Percentiles rank a stretch among this genome's conserved stretches.
Conservation (phyloP, 1,139 yeast genomes). For the Eremothecium gossypii region DNA sequence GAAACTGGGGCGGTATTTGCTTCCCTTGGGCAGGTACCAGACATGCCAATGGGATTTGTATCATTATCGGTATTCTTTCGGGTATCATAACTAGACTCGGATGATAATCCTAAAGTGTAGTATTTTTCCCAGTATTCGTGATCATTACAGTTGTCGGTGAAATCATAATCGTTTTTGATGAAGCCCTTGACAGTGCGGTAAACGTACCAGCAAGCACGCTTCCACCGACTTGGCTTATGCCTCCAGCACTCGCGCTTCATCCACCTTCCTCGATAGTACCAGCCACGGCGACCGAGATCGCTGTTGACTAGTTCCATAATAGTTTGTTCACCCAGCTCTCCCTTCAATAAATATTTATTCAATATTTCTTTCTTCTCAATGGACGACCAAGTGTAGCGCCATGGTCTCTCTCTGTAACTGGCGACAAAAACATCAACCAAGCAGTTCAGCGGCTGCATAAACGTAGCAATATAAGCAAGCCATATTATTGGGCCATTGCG, state of each 20-base stretch:
- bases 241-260: slow-evolving; percentile 22
- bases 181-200: slow-evolving; percentile 17
- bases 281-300: slow-evolving; percentile 23
- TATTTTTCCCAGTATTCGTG: slow-evolving; percentile 20
- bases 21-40: slow-evolving; percentile 1
- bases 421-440: slow-evolving; percentile 70
- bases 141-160: slow-evolving; percentile 23
- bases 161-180: slow-evolving; percentile 12
- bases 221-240: slow-evolving; percentile 21
- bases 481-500: slow-evolving; percentile 48
- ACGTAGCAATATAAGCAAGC: slow-evolving; percentile 59
- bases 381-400: slow-evolving; percentile 37
- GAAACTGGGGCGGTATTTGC: slow-evolving; percentile 2
- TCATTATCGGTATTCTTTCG: slow-evolving; percentile 4
- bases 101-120: slow-evolving; percentile 6
- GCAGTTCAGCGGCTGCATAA: slow-evolving; percentile 75
- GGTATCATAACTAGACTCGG: not conserved
- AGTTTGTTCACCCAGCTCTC: slow-evolving; percentile 22
- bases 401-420: slow-evolving; percentile 68
- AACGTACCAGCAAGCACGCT: slow-evolving; percentile 22
- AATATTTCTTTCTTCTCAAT: slow-evolving; percentile 19
- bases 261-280: slow-evolving; percentile 28
- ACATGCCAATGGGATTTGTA: slow-evolving; percentile 1
- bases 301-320: slow-evolving; percentile 20
- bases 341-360: slow-evolving; percentile 19